These are phyloP conservation scores for Macadamia integrifolia DNA, from an alignment of 164 flowering plant genomes.

Conservation along the genomic window DNA sequence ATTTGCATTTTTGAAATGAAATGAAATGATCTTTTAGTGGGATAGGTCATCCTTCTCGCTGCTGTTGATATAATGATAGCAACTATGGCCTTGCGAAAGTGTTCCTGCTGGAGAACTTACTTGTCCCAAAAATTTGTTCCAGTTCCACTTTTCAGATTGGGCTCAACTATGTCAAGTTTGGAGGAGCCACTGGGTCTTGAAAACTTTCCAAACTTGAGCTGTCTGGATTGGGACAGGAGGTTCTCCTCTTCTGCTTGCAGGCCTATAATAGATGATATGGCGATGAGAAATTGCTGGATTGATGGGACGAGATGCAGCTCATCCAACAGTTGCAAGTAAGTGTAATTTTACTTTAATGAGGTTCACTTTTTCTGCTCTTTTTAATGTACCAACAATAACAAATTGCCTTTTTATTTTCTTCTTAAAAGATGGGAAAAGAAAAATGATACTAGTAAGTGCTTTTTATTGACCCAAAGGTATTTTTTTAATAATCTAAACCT, in stretches of 20 bases:
- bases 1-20: conserved; percentile 8
- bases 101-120: conserved; percentile 12
- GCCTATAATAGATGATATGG: conserved; percentile 49
- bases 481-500: too few relatives aligned
- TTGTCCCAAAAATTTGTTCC: conserved; percentile 19
- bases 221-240: conserved; percentile 52
- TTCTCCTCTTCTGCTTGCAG: conserved; percentile 72
- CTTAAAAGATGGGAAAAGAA: too few relatives aligned
- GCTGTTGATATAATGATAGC: conserved; percentile 19
- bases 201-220: conserved; percentile 60
- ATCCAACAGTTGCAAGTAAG: conserved; percentile 76
- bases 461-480: too few relatives aligned
- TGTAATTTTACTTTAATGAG: neutral
- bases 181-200: conserved; percentile 81
- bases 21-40: conserved; percentile 1
- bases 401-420: too few relatives aligned
- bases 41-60: conserved; percentile 3
- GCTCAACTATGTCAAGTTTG: conserved; percentile 73
- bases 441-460: too few relatives aligned
- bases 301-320: conserved; percentile 81
- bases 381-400: too few relatives aligned
- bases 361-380: too few relatives aligned
- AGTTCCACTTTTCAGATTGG: conserved; percentile 21
- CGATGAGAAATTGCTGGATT: conserved; percentile 67
- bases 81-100: conserved; percentile 18